Base-by-base conservation (phyloP, 108 stramenopile species). In the Cyclotella baltica region DNA sequence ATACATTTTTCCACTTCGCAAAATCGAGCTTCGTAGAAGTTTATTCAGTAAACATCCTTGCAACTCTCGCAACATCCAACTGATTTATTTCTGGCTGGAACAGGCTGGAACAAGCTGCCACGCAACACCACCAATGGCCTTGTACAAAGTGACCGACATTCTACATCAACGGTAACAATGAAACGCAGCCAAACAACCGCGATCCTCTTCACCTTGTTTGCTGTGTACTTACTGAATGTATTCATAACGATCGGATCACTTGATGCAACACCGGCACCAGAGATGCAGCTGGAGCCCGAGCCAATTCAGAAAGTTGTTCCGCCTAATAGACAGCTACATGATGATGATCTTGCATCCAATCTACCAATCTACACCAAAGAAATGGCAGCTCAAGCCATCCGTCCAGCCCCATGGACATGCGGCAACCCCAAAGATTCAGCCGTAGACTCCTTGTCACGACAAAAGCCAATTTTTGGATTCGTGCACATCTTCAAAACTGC, bases 401-500 rank as follows among this genome's bases (percentile, higher is more conserved):
- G 70, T 46, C 53, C 69, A 19, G 61, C 63, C 20, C 70, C 77
- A 36, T 81, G 73, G 73, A 70, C 73, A 27, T 81, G 80, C 25
- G 80, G 80, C 25, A 46, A 55, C 35, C 29, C 53, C 16, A 22
- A 52, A 57, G 73, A 48, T 31, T 48, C 50, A 16, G 62, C 62
- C 29, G 27, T 63, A 38, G 73, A 74, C 25, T 52, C 69, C 19
- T 34, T 75, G 31, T 76, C 73, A 2, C 35, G 75, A 36, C 47
- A 76, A 62, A 72, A 69, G 40, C 67, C 58, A 3, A 87, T 79
- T 20, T 72, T 89, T 59, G 75, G 67, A 0, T 87, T 89, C 68
- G 78, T 85, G 3, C 89, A 89, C 47, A 76, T 87, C 50, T 89
- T 77, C 78, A 89, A 89, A 48, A 83, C 88, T 36, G 86, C 88